Conservation (phyloP, 129 eudicot genomes). For the Helianthus tuberosus region DNA sequence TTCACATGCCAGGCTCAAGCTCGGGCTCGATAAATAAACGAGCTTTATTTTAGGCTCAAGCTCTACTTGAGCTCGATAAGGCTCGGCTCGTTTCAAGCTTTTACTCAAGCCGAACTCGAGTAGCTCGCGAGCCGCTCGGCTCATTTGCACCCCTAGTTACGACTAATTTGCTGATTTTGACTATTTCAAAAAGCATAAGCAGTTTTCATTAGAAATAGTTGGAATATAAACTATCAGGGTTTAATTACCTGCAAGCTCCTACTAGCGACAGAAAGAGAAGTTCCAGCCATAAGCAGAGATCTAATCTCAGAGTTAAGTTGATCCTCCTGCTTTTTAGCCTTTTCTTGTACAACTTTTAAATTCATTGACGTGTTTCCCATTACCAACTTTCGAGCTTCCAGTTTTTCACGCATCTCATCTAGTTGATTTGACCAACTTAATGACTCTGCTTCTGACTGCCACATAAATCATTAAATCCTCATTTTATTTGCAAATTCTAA, state of each 20-base stretch:
- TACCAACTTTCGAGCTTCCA: constrained; percentile 73
- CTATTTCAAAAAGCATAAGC: neutral
- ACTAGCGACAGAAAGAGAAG: constrained; percentile 80
- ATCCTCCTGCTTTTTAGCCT: constrained; percentile 82
- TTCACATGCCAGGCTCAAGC: too few relatives aligned
- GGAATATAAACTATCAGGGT: neutral
- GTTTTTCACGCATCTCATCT: constrained; percentile 77
- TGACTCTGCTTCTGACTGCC: constrained; percentile 74
- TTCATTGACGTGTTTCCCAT: constrained; percentile 90
- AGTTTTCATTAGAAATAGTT: neutral
- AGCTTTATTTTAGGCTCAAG: too few relatives aligned
- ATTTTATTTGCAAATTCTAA: neutral
- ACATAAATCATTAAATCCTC: constrained; percentile 13
- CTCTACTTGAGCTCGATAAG: too few relatives aligned
- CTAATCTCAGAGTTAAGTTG: constrained; percentile 76
- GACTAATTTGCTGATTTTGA: neutral
- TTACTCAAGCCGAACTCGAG: too few relatives aligned
- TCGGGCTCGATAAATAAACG: too few relatives aligned
- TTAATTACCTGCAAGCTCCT: constrained; percentile 70
- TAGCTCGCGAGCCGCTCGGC: too few relatives aligned
- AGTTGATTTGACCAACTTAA: constrained; percentile 69
- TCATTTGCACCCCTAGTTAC: neutral
- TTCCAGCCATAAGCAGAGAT: constrained; percentile 81
- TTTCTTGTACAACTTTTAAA: constrained; percentile 84
- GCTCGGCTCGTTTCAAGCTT: too few relatives aligned